Base-by-base conservation (phyloP, 2,329 filamentous ascomycete genomes). In the Colletotrichum neosansevieriae region DNA sequence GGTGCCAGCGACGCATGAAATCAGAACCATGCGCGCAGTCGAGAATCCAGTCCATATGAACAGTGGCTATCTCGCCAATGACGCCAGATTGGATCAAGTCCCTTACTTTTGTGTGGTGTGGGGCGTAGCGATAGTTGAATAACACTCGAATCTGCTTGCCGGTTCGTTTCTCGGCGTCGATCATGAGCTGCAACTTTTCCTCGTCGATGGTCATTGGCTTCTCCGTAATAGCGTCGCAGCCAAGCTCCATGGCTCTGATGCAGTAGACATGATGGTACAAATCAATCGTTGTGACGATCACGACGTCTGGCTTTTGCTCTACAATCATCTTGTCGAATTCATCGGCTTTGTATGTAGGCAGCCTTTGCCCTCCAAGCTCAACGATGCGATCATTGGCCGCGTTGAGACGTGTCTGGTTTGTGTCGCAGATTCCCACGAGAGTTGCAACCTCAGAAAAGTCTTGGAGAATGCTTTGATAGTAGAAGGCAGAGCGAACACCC, bases 81-180 rank as follows among this genome's bases (percentile, higher is more conserved):
- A 84, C 85, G 0, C 86, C 86, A 0, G 84, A 82, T 2, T 78
- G 80, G 4, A 90, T 71, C 1, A 90, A 71, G 74, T 88, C 83
- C 68, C 82, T 84, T 2, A 90, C 81, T 69, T 85, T 87, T 13
- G 87, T 90, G 76, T 90, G 88, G 76, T 89, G 88, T n/a, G 88
- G 88, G 44, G 87, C 87, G 73, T 89, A 90, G 21, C 88, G 84
- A 77, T 90, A 90, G 77, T 90, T 90, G 80, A 90, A 90, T 0
- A 85, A 86, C 0, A 90, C 87, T 15, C 88, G 82, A 3, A 89
- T 81, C 44, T 82, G 80, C 12, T 77, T 76, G 3, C 80, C 79
- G 0, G 85, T 87, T 17, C 82, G 78, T 58, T 85, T 78, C 9
- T 83, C 82, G 3, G 81, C 79, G 69, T 81, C 77, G 54, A 85